Evolutionary conservation across 2,329 filamentous ascomycete genomes (phyloP), one percentile per base, ranked within the genome.

Genomic region (Cercospora beticola): DNA sequence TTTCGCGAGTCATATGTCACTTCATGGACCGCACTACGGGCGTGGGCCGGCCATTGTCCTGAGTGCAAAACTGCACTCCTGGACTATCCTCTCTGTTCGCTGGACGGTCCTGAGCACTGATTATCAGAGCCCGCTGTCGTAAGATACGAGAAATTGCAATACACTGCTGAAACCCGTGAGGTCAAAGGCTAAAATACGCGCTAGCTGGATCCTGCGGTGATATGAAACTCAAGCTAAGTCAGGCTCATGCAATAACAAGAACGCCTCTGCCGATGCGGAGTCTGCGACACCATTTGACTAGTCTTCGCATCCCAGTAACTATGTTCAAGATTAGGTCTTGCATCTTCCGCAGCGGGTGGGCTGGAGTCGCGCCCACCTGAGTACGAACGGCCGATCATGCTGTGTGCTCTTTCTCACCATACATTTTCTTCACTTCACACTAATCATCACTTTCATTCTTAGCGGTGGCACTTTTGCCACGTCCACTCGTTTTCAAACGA

Each of bases 401-500:
- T 52, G 21, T 7, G 21, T 52, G 10, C 46, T 23, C 21, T 23
- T 10, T 4, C 3, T 43, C 36, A 9, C 36, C 36, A 16, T 43
- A 43, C n/a, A 23, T 23, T 21, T 26, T 52, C 46, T 26, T 52
- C 46, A 23, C 46, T 52, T 31, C n/a, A 33, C 40, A 63, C 23
- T 46, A 56, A n/a, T 18, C 28, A 54, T 12, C 62, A 10, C 26
- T 5, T 57, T 21, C 12, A 21, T 26, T 54, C 26, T 43, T 21
- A 21, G 16, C 59, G 36, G 69, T 69, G 67, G 69, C 58, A 36
- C 52, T 64, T 64, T 57, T 64, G 64, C 67, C 62, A 71, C 70
- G 71, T 72, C 67, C 71, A 68, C 64, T 72, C 68, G 63, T 70
- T 72, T 61, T 60, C 28, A 52, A 64, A 21, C 30, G n/a, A 64